These are phyloP conservation scores for Xylariaceae sp. DNA, from an alignment of 2,329 filamentous ascomycete genomes.

Conservation along the genomic window DNA sequence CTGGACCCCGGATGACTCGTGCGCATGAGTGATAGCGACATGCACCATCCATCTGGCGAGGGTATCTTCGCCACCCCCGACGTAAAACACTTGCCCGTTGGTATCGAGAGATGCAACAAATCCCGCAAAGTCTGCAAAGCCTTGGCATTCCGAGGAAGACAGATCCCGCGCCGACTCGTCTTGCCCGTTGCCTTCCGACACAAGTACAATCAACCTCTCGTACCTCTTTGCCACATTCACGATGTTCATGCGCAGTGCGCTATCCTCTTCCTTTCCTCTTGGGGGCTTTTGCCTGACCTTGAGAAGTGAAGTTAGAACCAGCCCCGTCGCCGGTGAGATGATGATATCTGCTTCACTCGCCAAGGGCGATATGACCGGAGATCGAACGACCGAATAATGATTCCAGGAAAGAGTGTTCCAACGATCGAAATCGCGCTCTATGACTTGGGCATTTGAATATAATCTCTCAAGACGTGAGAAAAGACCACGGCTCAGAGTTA, in stretches of 20 bases:
- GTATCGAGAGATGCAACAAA: constrained; percentile 41
- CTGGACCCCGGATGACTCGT: constrained; percentile 19
- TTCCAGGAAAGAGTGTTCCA: constrained; percentile 33
- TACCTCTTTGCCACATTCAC: constrained; percentile 53
- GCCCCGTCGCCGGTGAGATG: constrained; percentile 62
- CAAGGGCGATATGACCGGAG: constrained; percentile 33
- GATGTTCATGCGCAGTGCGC: constrained; percentile 53
- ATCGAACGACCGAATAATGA: constrained; percentile 27
- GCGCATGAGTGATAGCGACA: constrained; percentile 42
- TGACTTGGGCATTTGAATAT: constrained; percentile 46
- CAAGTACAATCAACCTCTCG: constrained; percentile 62
- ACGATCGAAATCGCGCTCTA: constrained; percentile 56
- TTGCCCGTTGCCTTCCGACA: constrained; percentile 54
- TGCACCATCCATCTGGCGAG: constrained; percentile 52
- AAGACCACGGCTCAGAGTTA: constrained; percentile 42
- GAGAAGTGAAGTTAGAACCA: constrained; percentile 68
- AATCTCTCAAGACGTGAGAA: constrained; percentile 45
- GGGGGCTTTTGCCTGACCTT: constrained; percentile 63
- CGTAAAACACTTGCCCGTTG: constrained; percentile 38
- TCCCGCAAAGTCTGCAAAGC: constrained; percentile 45
- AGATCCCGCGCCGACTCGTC: constrained; percentile 39
- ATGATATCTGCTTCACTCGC: constrained; percentile 67
- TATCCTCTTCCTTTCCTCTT: constrained; percentile 15
- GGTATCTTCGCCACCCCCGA: constrained; percentile 46
- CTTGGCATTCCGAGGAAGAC: constrained; percentile 36